A percentile compares a stretch with the other conserved stretches of the same genome.
phyloP scores from a whole-genome alignment of 305 asterid genomes.

The Stenogyne calaminthoides region DNA sequence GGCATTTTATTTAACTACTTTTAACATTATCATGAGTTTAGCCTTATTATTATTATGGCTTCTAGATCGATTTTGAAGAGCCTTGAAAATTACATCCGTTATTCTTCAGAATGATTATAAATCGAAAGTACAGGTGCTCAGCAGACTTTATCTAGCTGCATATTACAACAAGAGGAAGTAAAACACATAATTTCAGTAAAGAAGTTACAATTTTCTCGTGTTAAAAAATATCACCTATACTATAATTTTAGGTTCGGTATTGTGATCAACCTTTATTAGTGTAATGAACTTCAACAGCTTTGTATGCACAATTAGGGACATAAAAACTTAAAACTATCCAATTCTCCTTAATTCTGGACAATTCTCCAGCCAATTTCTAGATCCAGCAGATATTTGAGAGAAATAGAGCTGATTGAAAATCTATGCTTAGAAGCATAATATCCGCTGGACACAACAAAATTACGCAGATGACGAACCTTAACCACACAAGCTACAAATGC shows the following conservation, averaged over 20 bases:
- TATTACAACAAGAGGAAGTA: not conserved
- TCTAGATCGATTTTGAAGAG: not conserved
- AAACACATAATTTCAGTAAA: slow-evolving; percentile 12
- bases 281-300: not conserved
- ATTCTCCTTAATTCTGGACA: not conserved
- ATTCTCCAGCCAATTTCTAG: not conserved
- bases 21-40: slow-evolving; percentile 3
- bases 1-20: not conserved
- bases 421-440: not conserved
- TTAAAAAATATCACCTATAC: not conserved
- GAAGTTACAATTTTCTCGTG: not conserved
- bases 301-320: not conserved
- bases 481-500: not conserved
- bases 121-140: not conserved
- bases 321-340: not conserved
- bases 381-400: not conserved
- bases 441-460: not conserved
- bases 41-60: slow-evolving; percentile 8
- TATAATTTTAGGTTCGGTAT: not conserved
- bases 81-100: not conserved
- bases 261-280: not conserved
- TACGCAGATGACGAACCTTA: not conserved
- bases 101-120: slow-evolving; percentile 11
- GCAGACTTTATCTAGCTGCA: not conserved
- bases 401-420: not conserved